These are phyloP conservation scores for Astragalus membranaceus DNA, from an alignment of 306 rosid species.

Conservation along the genomic window DNA sequence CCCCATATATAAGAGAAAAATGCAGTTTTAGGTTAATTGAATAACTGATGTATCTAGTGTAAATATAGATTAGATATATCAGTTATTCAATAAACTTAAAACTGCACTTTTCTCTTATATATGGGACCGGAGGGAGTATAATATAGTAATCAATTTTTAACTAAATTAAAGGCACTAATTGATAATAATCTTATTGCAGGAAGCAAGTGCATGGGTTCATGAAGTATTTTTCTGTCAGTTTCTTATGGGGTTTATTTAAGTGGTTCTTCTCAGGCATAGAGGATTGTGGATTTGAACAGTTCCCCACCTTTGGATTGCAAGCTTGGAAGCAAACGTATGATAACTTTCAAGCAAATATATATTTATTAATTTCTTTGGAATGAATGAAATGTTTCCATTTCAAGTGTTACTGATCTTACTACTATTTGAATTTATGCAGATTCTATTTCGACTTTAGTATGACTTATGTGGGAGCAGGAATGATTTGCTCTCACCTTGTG, in stretches of 20 bases:
- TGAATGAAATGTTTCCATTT: not conserved
- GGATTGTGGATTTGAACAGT: constrained; percentile 73
- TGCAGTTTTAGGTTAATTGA: too few species aligned
- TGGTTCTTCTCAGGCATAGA: constrained; percentile 84
- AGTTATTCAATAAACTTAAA: too few species aligned
- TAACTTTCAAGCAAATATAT: not conserved
- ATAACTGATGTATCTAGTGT: too few species aligned
- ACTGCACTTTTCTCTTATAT: too few species aligned
- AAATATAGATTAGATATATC: too few species aligned
- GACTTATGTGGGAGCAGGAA: constrained; percentile 93
- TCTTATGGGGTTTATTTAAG: constrained; percentile 86
- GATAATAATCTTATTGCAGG: constrained; percentile 38
- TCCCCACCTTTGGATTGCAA: constrained; percentile 87
- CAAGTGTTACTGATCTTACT: not conserved
- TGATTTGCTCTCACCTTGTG: constrained; percentile 87
- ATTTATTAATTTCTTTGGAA: not conserved
- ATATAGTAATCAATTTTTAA: not conserved
- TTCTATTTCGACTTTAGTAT: constrained; percentile 76
- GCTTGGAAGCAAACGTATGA: constrained; percentile 87
- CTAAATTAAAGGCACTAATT: not conserved
- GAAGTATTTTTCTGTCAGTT: constrained; percentile 72
- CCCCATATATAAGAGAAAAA: too few species aligned
- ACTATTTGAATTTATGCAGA: constrained; percentile 36
- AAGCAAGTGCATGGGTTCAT: constrained; percentile 73
- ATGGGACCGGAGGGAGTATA: too few species aligned